Percentiles rank a stretch among this genome's conserved stretches.
These are phyloP conservation scores for Phytopythium delawarense DNA, from an alignment of 352 stramenopile genomes.

Conservation along the genomic window DNA sequence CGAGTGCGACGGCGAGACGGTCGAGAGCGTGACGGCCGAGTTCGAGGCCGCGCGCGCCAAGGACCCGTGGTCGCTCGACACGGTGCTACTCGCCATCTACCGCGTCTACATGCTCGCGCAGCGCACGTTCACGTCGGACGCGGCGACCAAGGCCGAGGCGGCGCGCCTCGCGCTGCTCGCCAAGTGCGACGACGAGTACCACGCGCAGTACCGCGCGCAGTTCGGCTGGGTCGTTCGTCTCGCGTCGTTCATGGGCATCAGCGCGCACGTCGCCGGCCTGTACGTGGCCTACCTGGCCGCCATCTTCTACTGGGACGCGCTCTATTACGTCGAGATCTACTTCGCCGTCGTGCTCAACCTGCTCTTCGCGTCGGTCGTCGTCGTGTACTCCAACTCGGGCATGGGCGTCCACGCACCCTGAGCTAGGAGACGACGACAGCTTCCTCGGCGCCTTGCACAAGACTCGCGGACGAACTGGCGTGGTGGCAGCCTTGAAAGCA, in stretches of 20 bases:
- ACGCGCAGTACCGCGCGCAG: constrained; percentile 44
- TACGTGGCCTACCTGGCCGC: constrained; percentile 69
- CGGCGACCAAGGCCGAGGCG: constrained; percentile 50
- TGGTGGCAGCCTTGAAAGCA: not conserved
- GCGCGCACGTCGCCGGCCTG: constrained; percentile 61
- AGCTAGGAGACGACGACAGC: not conserved
- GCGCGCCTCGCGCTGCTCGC: constrained; percentile 53
- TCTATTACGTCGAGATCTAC: constrained; percentile 79
- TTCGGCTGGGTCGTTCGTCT: constrained; percentile 61
- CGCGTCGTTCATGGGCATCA: constrained; percentile 82
- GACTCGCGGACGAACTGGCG: not conserved
- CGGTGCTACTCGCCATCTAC: constrained; percentile 73
- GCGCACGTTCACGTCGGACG: constrained; percentile 60
- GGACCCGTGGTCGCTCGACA: constrained; percentile 58
- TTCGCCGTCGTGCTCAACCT: constrained; percentile 64
- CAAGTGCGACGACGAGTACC: constrained; percentile 64
- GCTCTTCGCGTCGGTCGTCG: constrained; percentile 43
- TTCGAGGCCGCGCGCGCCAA: constrained; percentile 60
- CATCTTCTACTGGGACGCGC: constrained; percentile 69
- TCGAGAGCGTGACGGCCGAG: constrained; percentile 74
- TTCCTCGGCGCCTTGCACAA: not conserved
- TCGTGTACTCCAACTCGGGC: constrained; percentile 59
- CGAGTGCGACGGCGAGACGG: constrained; percentile 75
- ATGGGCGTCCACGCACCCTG: constrained; percentile 47
- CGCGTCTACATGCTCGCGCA: constrained; percentile 69